Evolutionary conservation across 1,284 basidiomycete genomes (phyloP), one percentile per base, ranked within the genome.

Genomic region (Moesziomyces parantarcticus): DNA sequence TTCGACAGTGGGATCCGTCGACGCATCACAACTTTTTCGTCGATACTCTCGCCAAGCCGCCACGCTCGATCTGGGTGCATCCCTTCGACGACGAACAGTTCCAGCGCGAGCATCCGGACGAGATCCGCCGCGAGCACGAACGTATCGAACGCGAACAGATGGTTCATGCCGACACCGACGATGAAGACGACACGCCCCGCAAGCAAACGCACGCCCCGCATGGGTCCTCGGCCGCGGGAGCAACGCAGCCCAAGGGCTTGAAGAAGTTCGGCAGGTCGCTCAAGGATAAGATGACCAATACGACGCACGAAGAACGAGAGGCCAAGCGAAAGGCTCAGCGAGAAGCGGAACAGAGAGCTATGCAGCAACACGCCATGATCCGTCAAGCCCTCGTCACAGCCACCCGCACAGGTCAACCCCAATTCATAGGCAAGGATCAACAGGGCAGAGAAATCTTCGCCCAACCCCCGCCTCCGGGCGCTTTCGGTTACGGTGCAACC

Each of bases 51-150:
- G 76, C 79, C 1, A 71, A 54, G 7, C 83, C 83, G 3, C 80
- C 83, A 16, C 67, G 83, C 7, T 80, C 77, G 18, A 84, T 83
- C 64, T 84, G 83, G 83, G 52, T 67, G 1, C 83, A 84, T 50
- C 83, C 83, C 1, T 64, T 58, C 26, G 82, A 83, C 53, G 83
- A 75, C 26, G 51, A 43, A 8, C 61, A 68, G 45, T 74, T 48
- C 25, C 71, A 69, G 41, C 50, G 58, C 10, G 58, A 68, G 39
- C 71, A 74, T 55, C 71, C 71, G 4, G 58, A 60, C 3, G 48
- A 65, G 9, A 22, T 74, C 2, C 36, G 34, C 18, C 29, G 40
- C 20, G 69, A 73, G 39, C 39, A 52, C 0, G 65, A 64, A 25
- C 32, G 71, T 11, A 16, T 68, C 25, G 58, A 74, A 23, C 21